Conservation (phyloP, 2,329 filamentous ascomycete genomes). For the Blumeria hordei region DNA sequence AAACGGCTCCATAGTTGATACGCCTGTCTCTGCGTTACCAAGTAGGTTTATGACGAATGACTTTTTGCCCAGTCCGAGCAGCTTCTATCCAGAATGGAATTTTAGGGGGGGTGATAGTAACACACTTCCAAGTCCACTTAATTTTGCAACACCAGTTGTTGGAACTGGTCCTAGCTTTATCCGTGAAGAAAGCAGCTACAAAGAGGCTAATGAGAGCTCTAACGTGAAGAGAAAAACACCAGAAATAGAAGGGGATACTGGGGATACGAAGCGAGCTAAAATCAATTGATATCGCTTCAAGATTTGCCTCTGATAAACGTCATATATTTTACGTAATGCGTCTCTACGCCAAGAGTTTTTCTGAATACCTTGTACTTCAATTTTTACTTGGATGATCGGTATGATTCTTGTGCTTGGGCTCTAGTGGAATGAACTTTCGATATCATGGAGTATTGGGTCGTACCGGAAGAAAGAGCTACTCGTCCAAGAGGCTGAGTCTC, state of each 20-base stretch:
- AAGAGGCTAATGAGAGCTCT: slow-evolving; percentile 7
- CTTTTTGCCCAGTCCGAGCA: slow-evolving; percentile 71
- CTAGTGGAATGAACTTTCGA: no score
- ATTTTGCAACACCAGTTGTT: slow-evolving; percentile 63
- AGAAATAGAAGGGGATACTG: slow-evolving; percentile 9
- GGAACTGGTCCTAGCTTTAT: slow-evolving; percentile 38
- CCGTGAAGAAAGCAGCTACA: slow-evolving; percentile 24
- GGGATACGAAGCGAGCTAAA: slow-evolving; percentile 11
- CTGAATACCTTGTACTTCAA: no score
- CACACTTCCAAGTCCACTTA: slow-evolving; percentile 75
- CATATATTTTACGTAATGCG: no score
- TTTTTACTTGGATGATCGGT: no score
- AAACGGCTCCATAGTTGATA: slow-evolving; percentile 29
- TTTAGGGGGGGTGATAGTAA: slow-evolving; percentile 50
- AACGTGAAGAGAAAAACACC: slow-evolving; percentile 13
- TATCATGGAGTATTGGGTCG: no score
- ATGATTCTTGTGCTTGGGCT: no score
- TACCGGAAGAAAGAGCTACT: no score
- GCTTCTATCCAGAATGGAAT: slow-evolving; percentile 82
- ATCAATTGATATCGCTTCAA: neutral
- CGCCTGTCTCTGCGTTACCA: slow-evolving; percentile 81
- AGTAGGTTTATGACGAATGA: slow-evolving; percentile 76
- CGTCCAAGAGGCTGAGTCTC: no score
- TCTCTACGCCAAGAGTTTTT: no score
- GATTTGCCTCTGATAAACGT: no score